These are phyloP conservation scores for Phalaenopsis aphrodite DNA, from an alignment of 106 monocot species.

Conservation along the genomic window DNA sequence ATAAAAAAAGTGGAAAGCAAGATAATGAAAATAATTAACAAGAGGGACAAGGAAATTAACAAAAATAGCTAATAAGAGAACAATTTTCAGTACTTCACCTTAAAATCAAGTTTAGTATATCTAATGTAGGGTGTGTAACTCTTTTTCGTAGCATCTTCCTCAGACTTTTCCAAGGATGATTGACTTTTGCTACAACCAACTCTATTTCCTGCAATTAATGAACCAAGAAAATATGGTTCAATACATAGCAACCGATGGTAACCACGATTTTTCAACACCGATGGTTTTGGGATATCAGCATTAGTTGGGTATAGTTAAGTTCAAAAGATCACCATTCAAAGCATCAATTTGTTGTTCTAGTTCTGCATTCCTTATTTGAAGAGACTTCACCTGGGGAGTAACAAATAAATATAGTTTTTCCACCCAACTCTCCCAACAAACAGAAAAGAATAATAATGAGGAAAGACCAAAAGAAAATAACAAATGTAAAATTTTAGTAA, in stretches of 20 bases:
- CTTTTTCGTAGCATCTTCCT: conserved; percentile 28
- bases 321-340: conserved; percentile 3
- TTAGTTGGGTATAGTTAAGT: neutral
- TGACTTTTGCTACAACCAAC: conserved; percentile 11
- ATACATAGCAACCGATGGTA: neutral
- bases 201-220: conserved; percentile 13
- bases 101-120: conserved; percentile 93
- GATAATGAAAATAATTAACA: neutral
- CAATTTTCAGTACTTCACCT: conserved; percentile 30
- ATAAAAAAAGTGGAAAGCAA: neutral
- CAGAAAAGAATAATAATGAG: conserved; percentile 1
- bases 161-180: conserved; percentile 9
- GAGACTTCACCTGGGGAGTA: conserved; percentile 45
- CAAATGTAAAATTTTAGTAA: neutral
- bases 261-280: neutral
- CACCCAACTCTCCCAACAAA: neutral
- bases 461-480: neutral
- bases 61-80: neutral
- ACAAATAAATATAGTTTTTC: neutral
- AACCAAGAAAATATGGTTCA: neutral
- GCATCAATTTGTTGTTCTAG: conserved; percentile 30
- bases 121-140: conserved; percentile 65
- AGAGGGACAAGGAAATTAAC: neutral
- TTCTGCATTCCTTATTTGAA: conserved; percentile 45
- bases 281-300: neutral